A percentile compares a stretch with the other conserved stretches of the same genome.
Conservation (phyloP, 1,139 yeast genomes). For the Eremothecium gossypii region DNA sequence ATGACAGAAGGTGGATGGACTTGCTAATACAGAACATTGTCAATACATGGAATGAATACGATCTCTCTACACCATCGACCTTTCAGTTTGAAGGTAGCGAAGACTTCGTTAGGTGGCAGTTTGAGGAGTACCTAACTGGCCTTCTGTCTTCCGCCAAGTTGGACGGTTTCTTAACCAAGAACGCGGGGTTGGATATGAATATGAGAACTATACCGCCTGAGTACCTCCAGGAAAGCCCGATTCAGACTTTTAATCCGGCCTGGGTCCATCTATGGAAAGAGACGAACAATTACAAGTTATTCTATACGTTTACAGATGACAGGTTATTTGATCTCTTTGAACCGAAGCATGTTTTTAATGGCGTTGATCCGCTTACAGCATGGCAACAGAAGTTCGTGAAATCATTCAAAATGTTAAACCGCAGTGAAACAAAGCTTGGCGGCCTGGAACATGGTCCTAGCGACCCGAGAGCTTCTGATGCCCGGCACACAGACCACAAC, state of each 20-base stretch:
- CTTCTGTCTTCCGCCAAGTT: constrained; percentile 66
- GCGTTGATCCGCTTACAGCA: constrained; percentile 26
- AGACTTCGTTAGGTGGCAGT: constrained; percentile 77
- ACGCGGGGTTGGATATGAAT: constrained; percentile 31
- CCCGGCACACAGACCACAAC: not conserved
- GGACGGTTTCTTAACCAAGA: constrained; percentile 43
- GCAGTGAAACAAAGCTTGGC: not conserved
- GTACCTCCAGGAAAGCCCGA: constrained; percentile 32
- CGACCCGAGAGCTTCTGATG: constrained; percentile 1
- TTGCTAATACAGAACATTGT: constrained; percentile 20
- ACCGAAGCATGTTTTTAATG: constrained; percentile 53
- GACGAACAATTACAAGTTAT: constrained; percentile 61
- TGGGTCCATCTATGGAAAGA: constrained; percentile 59
- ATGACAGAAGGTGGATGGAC: constrained; percentile 67
- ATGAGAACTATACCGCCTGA: constrained; percentile 21
- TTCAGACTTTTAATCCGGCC: constrained; percentile 41
- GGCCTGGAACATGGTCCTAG: not conserved
- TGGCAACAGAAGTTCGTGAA: constrained; percentile 26
- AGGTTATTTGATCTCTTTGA: constrained; percentile 81
- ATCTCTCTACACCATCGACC: constrained; percentile 38
- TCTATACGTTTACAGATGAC: constrained; percentile 71
- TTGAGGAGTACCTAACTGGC: constrained; percentile 82
- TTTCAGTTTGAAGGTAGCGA: constrained; percentile 66
- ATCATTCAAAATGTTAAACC: constrained; percentile 24
- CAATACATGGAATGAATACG: constrained; percentile 36